phyloP scores from a whole-genome alignment of 805 yeast genomes.

The Debaryomyces castellii region DNA sequence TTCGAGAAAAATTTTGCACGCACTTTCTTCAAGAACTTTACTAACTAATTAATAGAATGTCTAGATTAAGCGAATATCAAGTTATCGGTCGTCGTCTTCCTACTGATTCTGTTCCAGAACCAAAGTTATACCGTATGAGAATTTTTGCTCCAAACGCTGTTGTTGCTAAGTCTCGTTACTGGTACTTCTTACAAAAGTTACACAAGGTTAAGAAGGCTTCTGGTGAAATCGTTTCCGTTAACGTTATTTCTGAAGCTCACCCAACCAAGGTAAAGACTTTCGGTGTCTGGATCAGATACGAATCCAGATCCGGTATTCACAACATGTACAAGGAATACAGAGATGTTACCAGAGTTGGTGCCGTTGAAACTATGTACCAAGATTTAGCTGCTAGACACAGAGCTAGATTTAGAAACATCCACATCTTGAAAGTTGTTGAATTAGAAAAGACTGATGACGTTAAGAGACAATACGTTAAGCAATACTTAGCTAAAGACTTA shows the following conservation, averaged over 20 bases:
- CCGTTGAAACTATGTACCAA: constrained; percentile 97
- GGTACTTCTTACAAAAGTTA: constrained; percentile 99
- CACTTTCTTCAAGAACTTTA: constrained; percentile 7
- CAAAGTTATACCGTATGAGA: constrained; percentile 99
- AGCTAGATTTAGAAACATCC: constrained; percentile 99
- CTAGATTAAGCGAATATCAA: constrained; percentile 98
- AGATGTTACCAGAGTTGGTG: constrained; percentile 98
- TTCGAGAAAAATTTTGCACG: background rate
- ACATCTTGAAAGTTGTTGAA: constrained; percentile 99
- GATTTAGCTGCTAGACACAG: constrained; percentile 99
- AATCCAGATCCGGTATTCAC: constrained; percentile 99
- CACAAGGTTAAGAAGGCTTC: constrained; percentile 99
- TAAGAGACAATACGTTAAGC: constrained; percentile 98
- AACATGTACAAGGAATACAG: constrained; percentile 99
- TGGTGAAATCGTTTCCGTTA: constrained; percentile 97
- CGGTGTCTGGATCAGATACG: constrained; percentile 99
- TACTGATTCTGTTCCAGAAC: constrained; percentile 98
- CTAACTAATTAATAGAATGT: constrained; percentile 48
- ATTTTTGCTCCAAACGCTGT: constrained; percentile 98
- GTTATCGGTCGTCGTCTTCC: constrained; percentile 99
- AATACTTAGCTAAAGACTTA: constrained; percentile 91
- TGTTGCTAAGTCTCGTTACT: constrained; percentile 99
- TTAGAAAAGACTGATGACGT: constrained; percentile 96
- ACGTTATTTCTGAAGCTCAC: constrained; percentile 87
- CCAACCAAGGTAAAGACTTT: constrained; percentile 99